Evolutionary conservation across 768 basidiomycete genomes (phyloP).

Genomic region (Amanita pallidorosea): DNA sequence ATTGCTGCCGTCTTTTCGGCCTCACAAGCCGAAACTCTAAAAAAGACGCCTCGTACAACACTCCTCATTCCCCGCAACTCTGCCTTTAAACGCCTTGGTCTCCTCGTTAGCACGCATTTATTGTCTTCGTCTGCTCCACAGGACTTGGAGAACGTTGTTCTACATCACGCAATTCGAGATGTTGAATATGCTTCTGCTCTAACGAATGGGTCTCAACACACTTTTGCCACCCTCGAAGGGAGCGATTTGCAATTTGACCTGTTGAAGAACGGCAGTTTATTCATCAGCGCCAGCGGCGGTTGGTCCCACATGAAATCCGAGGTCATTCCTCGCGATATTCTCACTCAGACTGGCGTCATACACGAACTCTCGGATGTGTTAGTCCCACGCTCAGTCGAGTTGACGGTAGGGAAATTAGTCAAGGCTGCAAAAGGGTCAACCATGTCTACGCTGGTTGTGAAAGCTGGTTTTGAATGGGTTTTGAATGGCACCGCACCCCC

Average conservation of each 20-base stretch:
- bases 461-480: conserved; percentile 86
- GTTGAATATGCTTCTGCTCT: conserved; percentile 63
- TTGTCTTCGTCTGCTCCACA: conserved; percentile 66
- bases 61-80: conserved; percentile 81
- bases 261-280: conserved; percentile 35
- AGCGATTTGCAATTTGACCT: conserved; percentile 67
- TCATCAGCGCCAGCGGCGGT: conserved; percentile 62
- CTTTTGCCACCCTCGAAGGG: conserved; percentile 78
- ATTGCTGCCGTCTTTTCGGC: conserved; percentile 86
- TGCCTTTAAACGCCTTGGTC: conserved; percentile 82
- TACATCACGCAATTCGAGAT: conserved; percentile 75
- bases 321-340: conserved; percentile 48
- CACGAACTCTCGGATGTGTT: conserved; percentile 81
- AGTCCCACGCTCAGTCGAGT: conserved; percentile 77
- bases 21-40: conserved; percentile 60
- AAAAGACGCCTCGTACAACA: conserved; percentile 58
- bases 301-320: conserved; percentile 63
- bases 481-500: conserved; percentile 78
- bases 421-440: conserved; percentile 82
- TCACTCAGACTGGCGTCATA: conserved; percentile 85
- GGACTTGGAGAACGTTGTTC: conserved; percentile 75
- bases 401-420: conserved; percentile 85
- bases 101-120: conserved; percentile 78
- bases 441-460: conserved; percentile 75
- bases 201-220: conserved; percentile 53